Conservation (phyloP, 73 alveolate species). For the Symbiodinium natans region DNA sequence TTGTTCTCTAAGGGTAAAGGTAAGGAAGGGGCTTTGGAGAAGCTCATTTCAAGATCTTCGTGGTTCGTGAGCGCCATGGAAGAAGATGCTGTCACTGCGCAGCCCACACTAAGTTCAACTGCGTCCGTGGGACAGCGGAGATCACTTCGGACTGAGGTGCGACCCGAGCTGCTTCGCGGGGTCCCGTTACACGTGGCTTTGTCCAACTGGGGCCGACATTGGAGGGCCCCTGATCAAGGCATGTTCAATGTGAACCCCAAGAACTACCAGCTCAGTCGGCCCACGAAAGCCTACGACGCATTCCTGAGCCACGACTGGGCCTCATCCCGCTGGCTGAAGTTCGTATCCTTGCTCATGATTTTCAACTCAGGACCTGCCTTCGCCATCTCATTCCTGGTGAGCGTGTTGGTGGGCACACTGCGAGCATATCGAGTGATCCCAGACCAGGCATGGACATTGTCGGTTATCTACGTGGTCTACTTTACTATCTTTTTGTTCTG, state of each 20-base stretch:
- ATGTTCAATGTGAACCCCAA: neutral
- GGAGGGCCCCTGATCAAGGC: neutral
- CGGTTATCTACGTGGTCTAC: neutral
- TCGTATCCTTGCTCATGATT: conserved; percentile 5
- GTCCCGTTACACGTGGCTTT: conserved; percentile 14
- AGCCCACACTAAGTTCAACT: neutral
- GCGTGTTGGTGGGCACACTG: conserved; percentile 5
- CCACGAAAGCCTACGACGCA: neutral
- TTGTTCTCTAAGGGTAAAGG: neutral
- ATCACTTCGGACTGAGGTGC: neutral
- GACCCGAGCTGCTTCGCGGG: neutral
- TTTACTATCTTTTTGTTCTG: neutral
- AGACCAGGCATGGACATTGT: neutral
- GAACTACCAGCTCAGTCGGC: neutral
- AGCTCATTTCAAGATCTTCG: neutral
- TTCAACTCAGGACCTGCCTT: neutral
- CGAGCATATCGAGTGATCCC: neutral
- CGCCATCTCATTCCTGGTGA: neutral
- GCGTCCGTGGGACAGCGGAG: neutral
- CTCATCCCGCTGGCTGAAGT: neutral
- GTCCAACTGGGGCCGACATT: conserved; percentile 11
- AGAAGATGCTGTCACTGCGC: neutral
- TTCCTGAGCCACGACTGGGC: conserved; percentile 9
- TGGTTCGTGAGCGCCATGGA: neutral
- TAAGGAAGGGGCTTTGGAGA: neutral